Percentiles rank a stretch among this genome's conserved stretches.
Conservation (phyloP, 805 yeast species). For the Metschnikowia gelsemii region DNA sequence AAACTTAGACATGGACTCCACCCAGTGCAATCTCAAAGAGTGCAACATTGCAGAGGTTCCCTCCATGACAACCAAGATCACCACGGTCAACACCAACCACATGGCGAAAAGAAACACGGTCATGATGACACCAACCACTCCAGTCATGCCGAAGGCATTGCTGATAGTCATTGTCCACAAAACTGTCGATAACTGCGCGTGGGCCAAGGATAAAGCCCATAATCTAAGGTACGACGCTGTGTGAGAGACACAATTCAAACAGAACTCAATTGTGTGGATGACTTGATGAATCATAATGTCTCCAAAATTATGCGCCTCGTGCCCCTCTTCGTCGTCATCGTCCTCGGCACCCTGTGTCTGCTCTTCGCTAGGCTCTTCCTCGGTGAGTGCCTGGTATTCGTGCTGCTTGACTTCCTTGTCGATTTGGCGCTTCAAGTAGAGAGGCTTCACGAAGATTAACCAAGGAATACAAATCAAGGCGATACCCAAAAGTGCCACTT, state of each 20-base stretch:
- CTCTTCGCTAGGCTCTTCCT: conserved; percentile 30
- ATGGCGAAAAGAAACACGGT: conserved; percentile 82
- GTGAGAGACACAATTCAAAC: conserved; percentile 96
- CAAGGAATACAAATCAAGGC: conserved; percentile 93
- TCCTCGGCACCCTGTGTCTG: conserved; percentile 31
- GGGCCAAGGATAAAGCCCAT: conserved; percentile 97
- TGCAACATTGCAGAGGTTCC: conserved; percentile 99
- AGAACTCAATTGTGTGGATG: conserved; percentile 95
- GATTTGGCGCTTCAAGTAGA: conserved; percentile 61
- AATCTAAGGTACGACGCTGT: conserved; percentile 94
- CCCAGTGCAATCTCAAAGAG: conserved; percentile 98
- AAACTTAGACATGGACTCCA: conserved; percentile 97
- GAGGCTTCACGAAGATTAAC: conserved; percentile 81
- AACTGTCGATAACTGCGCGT: conserved; percentile 92
- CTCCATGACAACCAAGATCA: conserved; percentile 93
- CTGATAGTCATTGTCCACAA: conserved; percentile 94
- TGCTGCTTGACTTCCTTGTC: conserved; percentile 53
- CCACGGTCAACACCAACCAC: conserved; percentile 93
- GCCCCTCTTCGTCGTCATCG: conserved; percentile 53
- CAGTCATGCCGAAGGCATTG: conserved; percentile 68
- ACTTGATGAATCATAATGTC: conserved; percentile 96
- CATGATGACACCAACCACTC: conserved; percentile 64
- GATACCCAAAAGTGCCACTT: conserved; percentile 64
- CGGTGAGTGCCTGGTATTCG: conserved; percentile 42
- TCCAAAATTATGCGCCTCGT: conserved; percentile 70